phyloP scores from a whole-genome alignment of 2,329 filamentous ascomycete genomes.

The Orbilia brochopaga region DNA sequence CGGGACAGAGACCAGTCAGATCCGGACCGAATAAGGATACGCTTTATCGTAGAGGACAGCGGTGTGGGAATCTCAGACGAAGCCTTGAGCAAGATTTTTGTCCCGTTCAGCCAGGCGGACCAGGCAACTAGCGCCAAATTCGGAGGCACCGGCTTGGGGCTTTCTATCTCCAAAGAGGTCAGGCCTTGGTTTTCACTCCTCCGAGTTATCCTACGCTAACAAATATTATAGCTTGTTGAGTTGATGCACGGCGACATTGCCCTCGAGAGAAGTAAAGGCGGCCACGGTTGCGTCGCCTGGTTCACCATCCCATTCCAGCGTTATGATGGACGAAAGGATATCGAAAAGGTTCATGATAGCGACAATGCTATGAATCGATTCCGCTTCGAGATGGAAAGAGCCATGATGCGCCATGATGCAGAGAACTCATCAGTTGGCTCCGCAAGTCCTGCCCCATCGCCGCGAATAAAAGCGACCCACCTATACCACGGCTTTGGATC shows the following conservation, averaged over 20 bases:
- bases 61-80: slow-evolving; percentile 48
- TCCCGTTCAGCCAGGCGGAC: slow-evolving; percentile 49
- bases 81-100: slow-evolving; percentile 44
- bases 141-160: slow-evolving; percentile 41
- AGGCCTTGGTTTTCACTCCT: neutral
- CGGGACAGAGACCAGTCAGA: slow-evolving; percentile 38
- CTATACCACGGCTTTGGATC: slow-evolving; percentile 16
- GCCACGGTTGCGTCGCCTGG: slow-evolving; percentile 47
- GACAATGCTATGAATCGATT: slow-evolving; percentile 44
- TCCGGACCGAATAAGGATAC: slow-evolving; percentile 35
- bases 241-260: slow-evolving; percentile 49
- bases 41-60: slow-evolving; percentile 48
- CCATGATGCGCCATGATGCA: slow-evolving; percentile 42
- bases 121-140: slow-evolving; percentile 39
- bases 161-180: slow-evolving; percentile 50
- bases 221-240: slow-evolving; percentile 30
- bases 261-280: slow-evolving; percentile 40
- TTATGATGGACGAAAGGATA: slow-evolving; percentile 37
- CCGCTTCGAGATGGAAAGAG: slow-evolving; percentile 46
- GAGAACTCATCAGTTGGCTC: slow-evolving; percentile 40
- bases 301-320: slow-evolving; percentile 45
- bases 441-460: slow-evolving; percentile 30
- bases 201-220: slow-evolving; percentile 8
- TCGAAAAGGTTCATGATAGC: slow-evolving; percentile 38
- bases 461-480: slow-evolving; percentile 23